phyloP scores from a whole-genome alignment of 192 early-diverging fungal genomes.

The Glomus cerebriforme region DNA sequence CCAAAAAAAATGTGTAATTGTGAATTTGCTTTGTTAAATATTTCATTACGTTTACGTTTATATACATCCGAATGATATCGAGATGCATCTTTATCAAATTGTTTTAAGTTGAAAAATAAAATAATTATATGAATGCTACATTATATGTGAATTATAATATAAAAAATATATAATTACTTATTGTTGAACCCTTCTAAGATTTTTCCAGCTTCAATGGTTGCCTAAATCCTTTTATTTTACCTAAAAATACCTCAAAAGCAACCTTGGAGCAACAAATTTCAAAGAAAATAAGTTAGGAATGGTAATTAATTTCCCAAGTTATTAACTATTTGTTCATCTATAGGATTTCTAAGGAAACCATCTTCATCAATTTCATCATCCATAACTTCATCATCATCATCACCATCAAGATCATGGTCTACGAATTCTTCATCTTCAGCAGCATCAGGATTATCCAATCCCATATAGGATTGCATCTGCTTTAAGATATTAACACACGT shows the following conservation, averaged over 20 bases:
- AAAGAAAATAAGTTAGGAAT: neutral
- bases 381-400: too few relatives aligned
- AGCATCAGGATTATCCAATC: too few relatives aligned
- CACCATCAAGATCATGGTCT: too few relatives aligned
- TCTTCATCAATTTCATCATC: too few relatives aligned
- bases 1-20: slow-evolving; percentile 78
- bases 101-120: slow-evolving; percentile 30
- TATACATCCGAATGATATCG: slow-evolving; percentile 91
- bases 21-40: slow-evolving; percentile 75
- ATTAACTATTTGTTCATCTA: too few relatives aligned
- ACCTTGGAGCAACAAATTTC: slow-evolving; percentile 25
- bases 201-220: slow-evolving; percentile 75
- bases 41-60: slow-evolving; percentile 79
- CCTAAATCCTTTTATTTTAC: slow-evolving; percentile 62
- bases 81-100: slow-evolving; percentile 88
- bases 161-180: slow-evolving; percentile 45
- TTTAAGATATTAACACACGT: too few relatives aligned
- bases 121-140: neutral
- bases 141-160: slow-evolving; percentile 16
- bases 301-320: too few relatives aligned
- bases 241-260: slow-evolving; percentile 70
- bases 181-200: slow-evolving; percentile 73
- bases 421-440: too few relatives aligned
- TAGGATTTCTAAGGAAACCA: too few relatives aligned
- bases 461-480: too few relatives aligned